Evolutionary conservation across 225 moss, liverwort and hornwort species (phyloP).

Genomic region (Bryum argenteum): DNA sequence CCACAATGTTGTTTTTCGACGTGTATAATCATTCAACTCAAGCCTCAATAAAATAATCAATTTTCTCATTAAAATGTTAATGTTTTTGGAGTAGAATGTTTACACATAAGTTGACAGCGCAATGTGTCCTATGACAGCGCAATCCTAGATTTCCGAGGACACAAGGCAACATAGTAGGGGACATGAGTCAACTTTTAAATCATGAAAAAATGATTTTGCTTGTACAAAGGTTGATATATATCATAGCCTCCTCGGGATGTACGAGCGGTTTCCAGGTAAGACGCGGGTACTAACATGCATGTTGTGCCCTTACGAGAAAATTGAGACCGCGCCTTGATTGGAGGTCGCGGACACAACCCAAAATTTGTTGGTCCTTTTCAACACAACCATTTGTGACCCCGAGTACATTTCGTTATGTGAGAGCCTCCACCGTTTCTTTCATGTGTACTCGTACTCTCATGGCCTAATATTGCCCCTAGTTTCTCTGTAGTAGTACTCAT

Average conservation of each 20-base stretch:
- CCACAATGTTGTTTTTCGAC: no score
- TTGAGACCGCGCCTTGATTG: conserved; percentile 17
- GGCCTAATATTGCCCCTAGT: not conserved
- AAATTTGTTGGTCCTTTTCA: conserved; percentile 40
- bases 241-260: not conserved
- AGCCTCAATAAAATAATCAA: no score
- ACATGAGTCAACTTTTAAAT: conserved; percentile 25
- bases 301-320: conserved; percentile 28
- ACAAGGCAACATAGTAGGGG: not conserved
- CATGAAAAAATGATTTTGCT: conserved; percentile 2
- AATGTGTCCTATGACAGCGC: not conserved
- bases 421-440: conserved; percentile 8
- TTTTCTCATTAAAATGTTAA: no score
- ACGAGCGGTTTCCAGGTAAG: no score
- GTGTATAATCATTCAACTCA: no score
- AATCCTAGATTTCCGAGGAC: conserved; percentile 18
- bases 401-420: not conserved
- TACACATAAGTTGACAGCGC: not conserved
- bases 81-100: not conserved
- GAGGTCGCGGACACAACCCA: conserved; percentile 16
- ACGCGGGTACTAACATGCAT: conserved; percentile 23
- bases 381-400: not conserved
- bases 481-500: no score
- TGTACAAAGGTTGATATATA: not conserved
- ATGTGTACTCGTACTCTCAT: not conserved